phyloP scores from a whole-genome alignment of 1,139 yeast species.

The Eremothecium cymbalariae region DNA sequence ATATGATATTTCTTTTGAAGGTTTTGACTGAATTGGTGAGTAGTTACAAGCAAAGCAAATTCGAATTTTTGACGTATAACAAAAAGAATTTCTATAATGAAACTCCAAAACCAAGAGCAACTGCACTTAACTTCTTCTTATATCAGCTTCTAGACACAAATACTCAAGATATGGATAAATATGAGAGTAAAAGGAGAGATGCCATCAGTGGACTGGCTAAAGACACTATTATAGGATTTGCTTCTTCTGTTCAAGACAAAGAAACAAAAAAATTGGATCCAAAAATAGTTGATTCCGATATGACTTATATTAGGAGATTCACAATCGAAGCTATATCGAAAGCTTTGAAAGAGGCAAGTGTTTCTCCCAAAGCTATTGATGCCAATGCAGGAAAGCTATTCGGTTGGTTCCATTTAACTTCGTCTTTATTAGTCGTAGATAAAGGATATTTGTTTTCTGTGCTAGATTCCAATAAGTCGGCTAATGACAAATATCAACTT shows the following conservation, averaged over 20 bases:
- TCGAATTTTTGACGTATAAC: slow-evolving; percentile 73
- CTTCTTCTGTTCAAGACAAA: slow-evolving; percentile 45
- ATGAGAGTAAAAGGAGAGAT: slow-evolving; percentile 31
- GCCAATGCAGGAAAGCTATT: slow-evolving; percentile 25
- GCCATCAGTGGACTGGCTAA: slow-evolving; percentile 34
- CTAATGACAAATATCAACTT: slow-evolving; percentile 51
- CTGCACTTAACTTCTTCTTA: slow-evolving; percentile 67
- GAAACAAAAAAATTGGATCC: slow-evolving; percentile 38
- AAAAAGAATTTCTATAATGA: slow-evolving; percentile 42
- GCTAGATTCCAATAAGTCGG: slow-evolving; percentile 45
- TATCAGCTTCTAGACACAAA: slow-evolving; percentile 65
- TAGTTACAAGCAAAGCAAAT: slow-evolving; percentile 72
- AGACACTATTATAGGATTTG: slow-evolving; percentile 48
- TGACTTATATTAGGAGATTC: slow-evolving; percentile 65
- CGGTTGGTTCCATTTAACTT: slow-evolving; percentile 28
- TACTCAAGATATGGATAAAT: slow-evolving; percentile 33
- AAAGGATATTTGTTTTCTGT: slow-evolving; percentile 54
- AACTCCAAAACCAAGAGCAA: slow-evolving; percentile 53
- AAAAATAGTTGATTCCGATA: slow-evolving; percentile 53
- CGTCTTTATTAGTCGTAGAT: slow-evolving; percentile 37
- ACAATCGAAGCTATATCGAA: slow-evolving; percentile 64
- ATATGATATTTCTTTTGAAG: slow-evolving; percentile 61
- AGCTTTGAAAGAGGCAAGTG: slow-evolving; percentile 29
- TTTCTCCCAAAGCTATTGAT: slow-evolving; percentile 24
- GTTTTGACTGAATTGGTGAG: slow-evolving; percentile 62